These are phyloP conservation scores for Chloranthus sessilifolius DNA, from an alignment of 164 flowering plant genomes.

Conservation along the genomic window DNA sequence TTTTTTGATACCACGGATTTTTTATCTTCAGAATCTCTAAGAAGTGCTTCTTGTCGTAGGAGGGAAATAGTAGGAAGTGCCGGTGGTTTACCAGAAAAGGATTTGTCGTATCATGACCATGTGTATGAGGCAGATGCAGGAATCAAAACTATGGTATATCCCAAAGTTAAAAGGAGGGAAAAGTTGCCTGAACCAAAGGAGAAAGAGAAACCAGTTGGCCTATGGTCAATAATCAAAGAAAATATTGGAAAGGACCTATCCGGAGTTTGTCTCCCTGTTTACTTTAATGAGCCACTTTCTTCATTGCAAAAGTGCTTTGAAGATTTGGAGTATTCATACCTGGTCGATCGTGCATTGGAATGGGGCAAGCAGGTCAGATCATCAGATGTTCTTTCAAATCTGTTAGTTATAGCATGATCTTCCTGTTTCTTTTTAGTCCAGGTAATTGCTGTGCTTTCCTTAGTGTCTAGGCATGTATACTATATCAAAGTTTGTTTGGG, in stretches of 20 bases:
- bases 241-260: slow-evolving; percentile 97
- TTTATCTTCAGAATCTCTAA: slow-evolving; percentile 61
- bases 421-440: slow-evolving; percentile 20
- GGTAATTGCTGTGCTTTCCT: slow-evolving; percentile 19
- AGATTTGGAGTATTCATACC: slow-evolving; percentile 91
- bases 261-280: slow-evolving; percentile 98
- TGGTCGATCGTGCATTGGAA: slow-evolving; percentile 86
- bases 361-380: slow-evolving; percentile 96
- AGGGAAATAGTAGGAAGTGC: slow-evolving; percentile 55
- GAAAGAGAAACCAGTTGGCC: slow-evolving; percentile 91
- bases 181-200: slow-evolving; percentile 95
- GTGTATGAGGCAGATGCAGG: slow-evolving; percentile 37
- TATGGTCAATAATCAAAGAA: slow-evolving; percentile 97
- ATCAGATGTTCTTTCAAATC: slow-evolving; percentile 27
- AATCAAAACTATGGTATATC: slow-evolving; percentile 54
- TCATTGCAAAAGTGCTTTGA: slow-evolving; percentile 97
- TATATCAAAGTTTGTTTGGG: background rate
- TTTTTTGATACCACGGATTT: slow-evolving; percentile 89
- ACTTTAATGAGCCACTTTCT: slow-evolving; percentile 97
- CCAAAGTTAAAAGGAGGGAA: slow-evolving; percentile 76
- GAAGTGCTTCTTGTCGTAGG: slow-evolving; percentile 80
- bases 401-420: slow-evolving; percentile 26
- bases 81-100: slow-evolving; percentile 36
- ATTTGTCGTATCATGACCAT: slow-evolving; percentile 42
- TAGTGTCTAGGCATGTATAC: slow-evolving; percentile 2